Evolutionary conservation across 2,329 filamentous ascomycete species (phyloP).

Genomic region (Diaporthe vaccinii): DNA sequence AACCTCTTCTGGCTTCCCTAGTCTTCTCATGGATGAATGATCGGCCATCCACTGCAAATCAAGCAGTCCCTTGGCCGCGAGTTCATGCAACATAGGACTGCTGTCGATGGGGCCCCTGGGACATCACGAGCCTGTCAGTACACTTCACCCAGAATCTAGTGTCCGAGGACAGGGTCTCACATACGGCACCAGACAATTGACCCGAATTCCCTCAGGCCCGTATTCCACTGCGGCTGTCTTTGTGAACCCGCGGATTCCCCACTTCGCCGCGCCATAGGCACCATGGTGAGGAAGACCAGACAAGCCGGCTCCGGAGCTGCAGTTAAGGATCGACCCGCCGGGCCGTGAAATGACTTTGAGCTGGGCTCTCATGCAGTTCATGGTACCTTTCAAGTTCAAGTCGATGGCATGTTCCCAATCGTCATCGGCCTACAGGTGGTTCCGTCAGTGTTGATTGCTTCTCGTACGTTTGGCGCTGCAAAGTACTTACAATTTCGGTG

Average conservation of each 20-base stretch:
- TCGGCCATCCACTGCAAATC: background rate
- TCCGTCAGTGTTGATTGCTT: background rate
- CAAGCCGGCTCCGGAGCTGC: background rate
- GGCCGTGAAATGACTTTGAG: slow-evolving; percentile 9
- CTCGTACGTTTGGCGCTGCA: background rate
- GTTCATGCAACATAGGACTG: background rate
- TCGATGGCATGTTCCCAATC: background rate
- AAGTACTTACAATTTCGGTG: background rate
- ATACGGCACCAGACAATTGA: background rate
- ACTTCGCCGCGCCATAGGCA: slow-evolving; percentile 8
- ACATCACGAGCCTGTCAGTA: background rate
- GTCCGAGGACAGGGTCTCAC: background rate
- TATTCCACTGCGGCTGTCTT: slow-evolving; percentile 6
- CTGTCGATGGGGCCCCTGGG: background rate
- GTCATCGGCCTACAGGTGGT: background rate
- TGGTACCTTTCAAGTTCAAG: slow-evolving; percentile 1
- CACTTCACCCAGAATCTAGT: background rate
- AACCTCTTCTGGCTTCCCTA: background rate
- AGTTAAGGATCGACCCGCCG: slow-evolving; percentile 1
- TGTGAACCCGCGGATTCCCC: background rate
- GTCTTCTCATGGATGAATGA: background rate
- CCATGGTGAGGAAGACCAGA: background rate
- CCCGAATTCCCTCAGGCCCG: background rate
- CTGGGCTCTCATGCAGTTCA: slow-evolving; percentile 8
- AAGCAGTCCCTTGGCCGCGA: slow-evolving; percentile 1